Evolutionary conservation across 805 yeast genomes (phyloP), one percentile per base, ranked within the genome.

Genomic region (Suhomyces canberraensis): DNA sequence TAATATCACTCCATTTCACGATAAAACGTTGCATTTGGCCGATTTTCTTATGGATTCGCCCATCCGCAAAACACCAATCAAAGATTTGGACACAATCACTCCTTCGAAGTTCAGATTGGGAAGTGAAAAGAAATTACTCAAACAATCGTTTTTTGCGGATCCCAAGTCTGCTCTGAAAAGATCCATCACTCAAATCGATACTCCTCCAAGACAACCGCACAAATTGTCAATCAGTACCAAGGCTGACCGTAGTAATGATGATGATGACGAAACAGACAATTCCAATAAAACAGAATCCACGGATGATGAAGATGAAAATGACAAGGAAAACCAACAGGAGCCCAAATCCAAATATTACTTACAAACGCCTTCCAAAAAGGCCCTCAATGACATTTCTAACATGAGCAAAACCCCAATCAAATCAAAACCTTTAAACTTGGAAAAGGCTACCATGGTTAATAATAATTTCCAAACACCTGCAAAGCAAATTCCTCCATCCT

Each of bases 41-140:
- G 73, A 68, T 44, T 67, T 68, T 35, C 67, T 66, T 47, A 66
- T 65, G 58, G 73, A 68, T 36, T 58, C 68, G n/a, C 73, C 73
- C 11, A 63, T 66, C 26, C 48, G 58, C 19, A 56, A 55, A 24
- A 53, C 67, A 2, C 69, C 72, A 9, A 40, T 56, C 9, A 64
- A 57, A 37, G 64, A 60, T 30, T 33, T 60, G 27, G 68, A 57
- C 33, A 60, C 69, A 4, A 62, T 66, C 21, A 68, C 73, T 3
- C 73, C 73, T 2, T 62, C 70, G 8, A 58, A 56, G 38, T 68
- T 66, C 37, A 52, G 45, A 26, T 31, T 63, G 5, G 51, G 43
- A 11, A 44, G 52, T 29, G 58, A 50, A 8, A 51, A 45, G 33
- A 41, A 41, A 15, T 28, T 32, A 13, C 39, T 45, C 26, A 46